phyloP scores from a whole-genome alignment of 495 filamentous ascomycete species.

The Penicillium simplicissimum region DNA sequence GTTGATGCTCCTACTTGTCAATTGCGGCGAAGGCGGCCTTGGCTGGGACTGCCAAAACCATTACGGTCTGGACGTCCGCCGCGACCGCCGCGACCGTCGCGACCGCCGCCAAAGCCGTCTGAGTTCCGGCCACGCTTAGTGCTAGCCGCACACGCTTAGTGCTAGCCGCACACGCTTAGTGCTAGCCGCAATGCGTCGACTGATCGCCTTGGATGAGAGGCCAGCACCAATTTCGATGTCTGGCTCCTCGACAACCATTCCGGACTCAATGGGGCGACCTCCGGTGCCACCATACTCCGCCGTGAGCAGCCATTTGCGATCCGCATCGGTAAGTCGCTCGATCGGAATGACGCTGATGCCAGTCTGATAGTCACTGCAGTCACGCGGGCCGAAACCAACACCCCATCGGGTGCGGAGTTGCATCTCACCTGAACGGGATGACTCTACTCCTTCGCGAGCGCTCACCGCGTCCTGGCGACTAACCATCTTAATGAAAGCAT shows the following conservation, averaged over 20 bases:
- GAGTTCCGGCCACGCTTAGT: no score
- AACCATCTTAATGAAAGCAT: constrained; percentile 99
- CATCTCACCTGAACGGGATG: constrained; percentile 66
- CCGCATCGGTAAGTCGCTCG: constrained; percentile 87
- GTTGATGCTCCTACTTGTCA: no score
- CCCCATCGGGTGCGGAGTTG: constrained; percentile 92
- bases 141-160: no score
- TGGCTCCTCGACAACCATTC: constrained; percentile 92
- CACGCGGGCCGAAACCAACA: constrained; percentile 96
- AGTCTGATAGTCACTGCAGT: constrained; percentile 93
- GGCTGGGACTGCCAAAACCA: no score
- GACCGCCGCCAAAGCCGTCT: no score
- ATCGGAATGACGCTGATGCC: constrained; percentile 94
- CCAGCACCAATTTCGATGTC: constrained; percentile 98
- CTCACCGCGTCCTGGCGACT: constrained; percentile 77
- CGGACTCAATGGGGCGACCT: constrained; percentile 73
- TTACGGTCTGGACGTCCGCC: no score
- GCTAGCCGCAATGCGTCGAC: constrained; percentile 76
- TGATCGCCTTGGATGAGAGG: constrained; percentile 94
- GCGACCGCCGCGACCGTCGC: no score
- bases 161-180: no score
- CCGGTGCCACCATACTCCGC: constrained; percentile 93
- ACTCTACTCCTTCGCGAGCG: no score
- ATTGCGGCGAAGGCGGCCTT: no score
- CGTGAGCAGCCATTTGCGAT: constrained; percentile 95